Percentiles rank a stretch among this genome's conserved stretches.
Evolutionary conservation across 139 green algal genomes (phyloP).

Genomic region (Chlorella vulgaris): DNA sequence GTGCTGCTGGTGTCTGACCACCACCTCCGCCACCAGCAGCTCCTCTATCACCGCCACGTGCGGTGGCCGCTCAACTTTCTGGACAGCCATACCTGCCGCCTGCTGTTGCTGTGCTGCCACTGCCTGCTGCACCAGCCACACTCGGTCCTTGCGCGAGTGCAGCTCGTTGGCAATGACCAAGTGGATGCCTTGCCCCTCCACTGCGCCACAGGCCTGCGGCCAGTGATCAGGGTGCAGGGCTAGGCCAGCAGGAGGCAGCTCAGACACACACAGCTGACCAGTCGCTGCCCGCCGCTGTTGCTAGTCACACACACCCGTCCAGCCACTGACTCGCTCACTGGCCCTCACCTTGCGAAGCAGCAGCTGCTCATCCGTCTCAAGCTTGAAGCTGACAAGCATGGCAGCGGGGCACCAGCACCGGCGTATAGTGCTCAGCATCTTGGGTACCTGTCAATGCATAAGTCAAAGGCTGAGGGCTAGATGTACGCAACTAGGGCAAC

Average conservation of each 20-base stretch:
- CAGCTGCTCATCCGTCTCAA: conserved; percentile 92
- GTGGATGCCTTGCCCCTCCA: conserved; percentile 85
- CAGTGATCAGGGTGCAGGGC: neutral
- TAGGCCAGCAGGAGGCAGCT: neutral
- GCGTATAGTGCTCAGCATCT: conserved; percentile 87
- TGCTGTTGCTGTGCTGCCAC: neutral
- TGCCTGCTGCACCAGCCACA: conserved; percentile 61
- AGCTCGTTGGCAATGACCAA: conserved; percentile 96
- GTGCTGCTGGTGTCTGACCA: conserved; percentile 27
- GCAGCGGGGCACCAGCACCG: conserved; percentile 82
- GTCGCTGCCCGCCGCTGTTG: neutral
- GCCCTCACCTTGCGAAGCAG: conserved; percentile 67
- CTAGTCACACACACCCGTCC: neutral
- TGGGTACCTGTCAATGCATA: conserved; percentile 77
- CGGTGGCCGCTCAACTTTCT: conserved; percentile 2
- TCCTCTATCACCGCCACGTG: conserved; percentile 11
- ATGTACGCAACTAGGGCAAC: neutral
- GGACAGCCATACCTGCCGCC: neutral
- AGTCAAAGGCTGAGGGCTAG: neutral
- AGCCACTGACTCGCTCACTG: neutral
- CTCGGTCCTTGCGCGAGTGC: conserved; percentile 81
- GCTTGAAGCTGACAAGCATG: conserved; percentile 96
- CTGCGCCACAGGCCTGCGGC: conserved; percentile 58
- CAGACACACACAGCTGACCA: neutral
- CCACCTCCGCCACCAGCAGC: conserved; percentile 27